Conservation (phyloP, 331 rosid species). For the Quercus tomentella region DNA sequence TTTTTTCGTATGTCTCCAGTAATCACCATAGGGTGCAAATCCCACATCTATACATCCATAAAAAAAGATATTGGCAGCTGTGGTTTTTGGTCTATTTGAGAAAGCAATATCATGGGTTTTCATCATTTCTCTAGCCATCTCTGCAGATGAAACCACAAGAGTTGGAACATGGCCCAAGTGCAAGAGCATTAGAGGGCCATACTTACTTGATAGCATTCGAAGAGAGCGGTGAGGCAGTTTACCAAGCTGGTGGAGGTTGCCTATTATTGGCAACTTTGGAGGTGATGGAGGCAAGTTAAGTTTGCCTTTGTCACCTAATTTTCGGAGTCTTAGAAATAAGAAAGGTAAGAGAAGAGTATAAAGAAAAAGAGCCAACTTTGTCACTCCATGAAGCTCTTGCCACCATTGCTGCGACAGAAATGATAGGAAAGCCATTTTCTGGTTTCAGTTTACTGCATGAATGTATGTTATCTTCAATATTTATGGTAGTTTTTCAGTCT, state of each 20-base stretch:
- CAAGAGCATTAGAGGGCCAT: slow-evolving; percentile 27
- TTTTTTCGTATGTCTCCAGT: slow-evolving; percentile 26
- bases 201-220: slow-evolving; percentile 2
- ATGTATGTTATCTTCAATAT: too few relatives aligned
- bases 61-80: neutral
- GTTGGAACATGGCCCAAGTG: slow-evolving; percentile 16
- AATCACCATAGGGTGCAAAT: slow-evolving; percentile 27
- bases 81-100: slow-evolving; percentile 11
- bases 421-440: neutral
- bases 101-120: slow-evolving; percentile 23
- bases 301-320: neutral
- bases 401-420: neutral
- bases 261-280: slow-evolving; percentile 16
- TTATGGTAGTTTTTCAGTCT: too few relatives aligned
- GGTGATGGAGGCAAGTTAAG: slow-evolving; percentile 32
- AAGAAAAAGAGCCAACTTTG: neutral
- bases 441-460: too few relatives aligned
- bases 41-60: slow-evolving; percentile 15
- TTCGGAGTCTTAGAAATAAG: neutral
- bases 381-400: neutral
- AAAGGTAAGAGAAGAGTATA: slow-evolving; percentile 1
- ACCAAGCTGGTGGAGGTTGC: slow-evolving; percentile 40
- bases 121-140: slow-evolving; percentile 14
- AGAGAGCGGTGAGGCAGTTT: slow-evolving; percentile 25
- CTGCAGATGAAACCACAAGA: slow-evolving; percentile 22